Evolutionary conservation across 306 rosid species (phyloP), one percentile per base, ranked within the genome.

Genomic region (Inga leiocalycina): DNA sequence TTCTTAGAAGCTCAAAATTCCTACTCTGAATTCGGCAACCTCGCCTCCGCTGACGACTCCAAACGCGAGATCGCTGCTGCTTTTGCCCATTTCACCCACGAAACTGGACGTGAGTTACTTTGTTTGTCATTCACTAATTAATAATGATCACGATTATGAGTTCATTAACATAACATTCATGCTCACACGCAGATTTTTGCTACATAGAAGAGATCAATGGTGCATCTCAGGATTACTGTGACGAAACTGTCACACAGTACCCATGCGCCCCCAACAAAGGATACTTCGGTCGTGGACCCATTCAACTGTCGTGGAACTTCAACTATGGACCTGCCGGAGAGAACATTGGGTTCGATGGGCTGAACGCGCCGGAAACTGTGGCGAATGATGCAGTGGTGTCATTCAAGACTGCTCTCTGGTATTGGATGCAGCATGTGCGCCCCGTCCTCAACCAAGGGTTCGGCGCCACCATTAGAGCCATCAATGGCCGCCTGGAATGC

Each of bases 321-420:
- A 95, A 95, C 80, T 95, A 95, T 3, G 97, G 98, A 3, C 91
- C 94, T 0, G 94, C 95, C 0, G 97, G 98, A 43, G n/a, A 90
- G 9, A 75, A 44, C 86, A 91, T 75, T 1, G 87, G 85, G 1
- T 93, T 93, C 7, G 98, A 95, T 27, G 97, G 97, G 5, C 44
- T 95, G 16, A 92, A 92, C 68, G 71, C 88, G 1, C 98, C 98
- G 0, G 96, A 95, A 78, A 91, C 90, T 0, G 97, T 92, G n/a
- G 96, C 92, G 11, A 89, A 82, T 35, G 91, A 92, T 71, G 79
- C 90, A 0, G 34, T 89, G 0, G 83, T 95, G 69, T 72, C 98
- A 4, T 95, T 95, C 81, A 91, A 93, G 91, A 90, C 98, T 0
- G 98, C 91, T 3, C 75, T 95, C 56, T 95, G 98, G 98, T 95